phyloP scores from a whole-genome alignment of 306 rosid genomes.

The Cucurbita maxima region DNA sequence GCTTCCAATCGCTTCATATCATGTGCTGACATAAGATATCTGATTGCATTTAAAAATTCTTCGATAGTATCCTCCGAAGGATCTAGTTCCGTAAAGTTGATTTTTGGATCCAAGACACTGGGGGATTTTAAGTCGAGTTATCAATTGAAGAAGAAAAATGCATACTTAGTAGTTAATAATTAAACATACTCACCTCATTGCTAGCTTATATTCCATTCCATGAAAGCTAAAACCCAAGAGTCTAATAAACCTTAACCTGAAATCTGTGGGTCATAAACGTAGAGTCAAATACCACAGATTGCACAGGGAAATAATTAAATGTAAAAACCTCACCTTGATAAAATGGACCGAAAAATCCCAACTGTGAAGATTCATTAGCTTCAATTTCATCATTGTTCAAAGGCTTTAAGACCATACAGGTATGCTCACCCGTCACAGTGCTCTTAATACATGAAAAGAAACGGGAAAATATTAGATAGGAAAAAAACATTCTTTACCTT shows the following conservation, averaged over 20 bases:
- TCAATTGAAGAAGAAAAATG: slow-evolving; percentile 9
- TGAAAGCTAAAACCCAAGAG: slow-evolving; percentile 51
- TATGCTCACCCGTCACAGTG: slow-evolving; percentile 80
- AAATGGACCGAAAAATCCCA: slow-evolving; percentile 63
- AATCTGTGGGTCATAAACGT: slow-evolving; percentile 30
- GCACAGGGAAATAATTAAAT: background rate
- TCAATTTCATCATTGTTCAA: slow-evolving; percentile 82
- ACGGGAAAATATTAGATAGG: background rate
- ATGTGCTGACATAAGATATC: slow-evolving; percentile 46
- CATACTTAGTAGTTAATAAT: slow-evolving; percentile 3
- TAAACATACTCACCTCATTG: slow-evolving; percentile 55
- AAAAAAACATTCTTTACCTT: background rate
- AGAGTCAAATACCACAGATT: background rate
- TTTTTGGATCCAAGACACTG: slow-evolving; percentile 88
- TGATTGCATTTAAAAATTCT: slow-evolving; percentile 37
- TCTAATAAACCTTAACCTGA: slow-evolving; percentile 58
- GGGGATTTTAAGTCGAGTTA: slow-evolving; percentile 15
- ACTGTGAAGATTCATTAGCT: slow-evolving; percentile 38
- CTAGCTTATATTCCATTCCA: slow-evolving; percentile 67
- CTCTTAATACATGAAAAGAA: slow-evolving; percentile 29
- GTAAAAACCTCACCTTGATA: slow-evolving; percentile 36
- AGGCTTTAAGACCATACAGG: slow-evolving; percentile 81
- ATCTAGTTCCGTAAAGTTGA: slow-evolving; percentile 46
- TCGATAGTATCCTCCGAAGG: slow-evolving; percentile 14
- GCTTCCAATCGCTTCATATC: slow-evolving; percentile 95